A percentile compares a stretch with the other conserved stretches of the same genome.
Conservation (phyloP, 208 protist species). For the Trypanosoma platydactyli region DNA sequence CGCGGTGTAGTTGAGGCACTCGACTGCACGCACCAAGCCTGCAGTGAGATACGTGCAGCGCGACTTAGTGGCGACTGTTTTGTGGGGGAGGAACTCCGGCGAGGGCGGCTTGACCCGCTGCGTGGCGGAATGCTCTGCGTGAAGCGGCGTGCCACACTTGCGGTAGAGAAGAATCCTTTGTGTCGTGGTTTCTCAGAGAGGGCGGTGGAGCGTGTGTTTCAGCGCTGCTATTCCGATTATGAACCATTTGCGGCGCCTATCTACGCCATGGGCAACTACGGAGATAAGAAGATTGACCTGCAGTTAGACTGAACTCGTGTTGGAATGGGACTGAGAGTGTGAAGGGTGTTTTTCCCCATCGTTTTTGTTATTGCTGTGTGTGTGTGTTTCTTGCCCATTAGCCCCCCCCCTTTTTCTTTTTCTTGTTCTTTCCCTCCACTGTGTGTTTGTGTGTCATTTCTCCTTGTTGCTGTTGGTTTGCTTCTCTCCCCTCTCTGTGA, state of each 20-base stretch:
- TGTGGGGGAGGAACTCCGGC: slow-evolving; percentile 56
- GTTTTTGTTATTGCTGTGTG: background rate
- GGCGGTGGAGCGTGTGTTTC: slow-evolving; percentile 75
- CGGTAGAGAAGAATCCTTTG: slow-evolving; percentile 81
- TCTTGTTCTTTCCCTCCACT: too few species aligned
- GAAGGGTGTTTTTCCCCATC: too few species aligned
- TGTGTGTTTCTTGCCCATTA: background rate
- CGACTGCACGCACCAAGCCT: slow-evolving; percentile 93
- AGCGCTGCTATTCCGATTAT: slow-evolving; percentile 87
- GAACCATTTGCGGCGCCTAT: slow-evolving; percentile 85
- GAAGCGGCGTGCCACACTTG: slow-evolving; percentile 80
- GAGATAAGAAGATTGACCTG: slow-evolving; percentile 44
- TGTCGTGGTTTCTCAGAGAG: slow-evolving; percentile 85
- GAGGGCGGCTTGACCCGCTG: slow-evolving; percentile 70
- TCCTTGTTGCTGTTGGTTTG: too few species aligned
- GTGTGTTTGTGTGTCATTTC: too few species aligned
- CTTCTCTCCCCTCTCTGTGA: too few species aligned
- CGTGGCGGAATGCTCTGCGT: slow-evolving; percentile 84
- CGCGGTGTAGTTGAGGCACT: slow-evolving; percentile 81
- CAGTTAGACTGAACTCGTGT: background rate
- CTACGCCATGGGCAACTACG: slow-evolving; percentile 84
- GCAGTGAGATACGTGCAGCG: slow-evolving; percentile 94
- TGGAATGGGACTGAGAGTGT: background rate
- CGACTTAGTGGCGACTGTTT: slow-evolving; percentile 93
- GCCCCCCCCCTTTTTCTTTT: too few species aligned